A percentile compares a stretch with the other conserved stretches of the same genome.
Evolutionary conservation across 1,284 basidiomycete genomes (phyloP).

Genomic region (Violaceomyces palustris): DNA sequence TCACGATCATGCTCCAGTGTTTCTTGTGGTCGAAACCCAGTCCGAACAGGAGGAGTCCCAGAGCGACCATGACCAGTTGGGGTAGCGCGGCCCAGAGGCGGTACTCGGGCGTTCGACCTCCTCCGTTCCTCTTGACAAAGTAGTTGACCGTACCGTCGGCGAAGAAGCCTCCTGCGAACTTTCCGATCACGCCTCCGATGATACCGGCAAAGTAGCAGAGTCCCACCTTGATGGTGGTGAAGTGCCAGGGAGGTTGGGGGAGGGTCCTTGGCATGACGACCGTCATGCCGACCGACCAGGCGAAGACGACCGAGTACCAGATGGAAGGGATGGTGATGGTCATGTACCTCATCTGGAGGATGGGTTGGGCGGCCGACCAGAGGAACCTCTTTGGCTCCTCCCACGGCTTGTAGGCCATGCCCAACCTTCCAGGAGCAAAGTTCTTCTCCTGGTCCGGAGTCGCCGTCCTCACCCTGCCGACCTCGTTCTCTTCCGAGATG

Average conservation of each 20-base stretch:
- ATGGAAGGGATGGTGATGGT: slow-evolving; percentile 39
- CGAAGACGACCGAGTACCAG: slow-evolving; percentile 52
- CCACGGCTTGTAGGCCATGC: slow-evolving; percentile 51
- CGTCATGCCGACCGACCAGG: slow-evolving; percentile 51
- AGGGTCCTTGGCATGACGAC: slow-evolving; percentile 50
- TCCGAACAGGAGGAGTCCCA: slow-evolving; percentile 48
- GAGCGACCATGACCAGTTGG: slow-evolving; percentile 43
- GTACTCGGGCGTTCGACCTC: slow-evolving; percentile 52
- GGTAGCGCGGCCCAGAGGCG: slow-evolving; percentile 50
- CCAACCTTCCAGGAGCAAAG: too few relatives aligned
- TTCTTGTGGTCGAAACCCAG: slow-evolving; percentile 38
- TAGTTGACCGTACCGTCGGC: slow-evolving; percentile 46
- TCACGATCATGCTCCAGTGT: slow-evolving; percentile 51
- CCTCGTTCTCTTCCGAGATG: slow-evolving; percentile 2
- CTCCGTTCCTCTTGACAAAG: slow-evolving; percentile 36
- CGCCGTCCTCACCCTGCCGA: too few relatives aligned
- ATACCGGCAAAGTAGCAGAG: slow-evolving; percentile 49
- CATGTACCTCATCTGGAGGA: slow-evolving; percentile 31
- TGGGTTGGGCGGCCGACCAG: slow-evolving; percentile 33
- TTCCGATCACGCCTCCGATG: slow-evolving; percentile 50
- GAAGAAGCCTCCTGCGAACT: slow-evolving; percentile 49
- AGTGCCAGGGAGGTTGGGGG: slow-evolving; percentile 48
- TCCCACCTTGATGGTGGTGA: slow-evolving; percentile 45
- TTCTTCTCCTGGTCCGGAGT: too few relatives aligned
- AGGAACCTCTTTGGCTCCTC: slow-evolving; percentile 44